Evolutionary conservation across 768 basidiomycete genomes (phyloP).

Genomic region (Terana coerulea): DNA sequence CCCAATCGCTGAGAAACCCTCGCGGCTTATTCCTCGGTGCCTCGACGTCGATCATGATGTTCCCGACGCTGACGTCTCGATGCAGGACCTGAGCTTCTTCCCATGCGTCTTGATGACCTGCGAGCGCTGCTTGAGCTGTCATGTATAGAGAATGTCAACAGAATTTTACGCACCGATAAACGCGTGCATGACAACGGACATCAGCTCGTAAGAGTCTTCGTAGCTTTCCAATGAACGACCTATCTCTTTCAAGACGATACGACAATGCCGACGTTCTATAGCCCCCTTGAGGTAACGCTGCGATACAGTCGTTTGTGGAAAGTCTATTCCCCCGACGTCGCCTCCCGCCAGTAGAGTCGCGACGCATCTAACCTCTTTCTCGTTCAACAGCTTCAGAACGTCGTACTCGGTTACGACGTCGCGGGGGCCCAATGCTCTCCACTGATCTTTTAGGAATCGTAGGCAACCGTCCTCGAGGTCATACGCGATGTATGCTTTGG

Average conservation of each 20-base stretch:
- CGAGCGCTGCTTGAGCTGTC: neutral
- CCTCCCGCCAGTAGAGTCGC: neutral
- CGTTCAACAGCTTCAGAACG: neutral
- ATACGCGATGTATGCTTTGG: conserved; percentile 12
- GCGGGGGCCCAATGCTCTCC: no score
- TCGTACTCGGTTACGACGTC: conserved; percentile 2
- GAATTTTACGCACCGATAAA: neutral
- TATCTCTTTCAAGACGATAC: neutral
- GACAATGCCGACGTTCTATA: neutral
- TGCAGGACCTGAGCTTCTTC: conserved; percentile 14
- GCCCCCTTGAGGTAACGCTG: no score
- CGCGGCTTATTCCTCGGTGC: neutral
- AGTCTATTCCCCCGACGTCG: neutral
- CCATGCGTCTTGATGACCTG: conserved; percentile 13
- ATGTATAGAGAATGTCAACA: neutral
- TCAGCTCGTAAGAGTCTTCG: neutral
- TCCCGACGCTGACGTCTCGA: conserved; percentile 18
- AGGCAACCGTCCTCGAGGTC: neutral
- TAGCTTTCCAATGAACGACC: neutral
- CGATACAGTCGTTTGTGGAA: no score
- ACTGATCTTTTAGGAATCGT: conserved; percentile 14
- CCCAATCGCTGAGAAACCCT: conserved; percentile 13
- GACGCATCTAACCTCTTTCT: neutral
- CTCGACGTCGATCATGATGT: conserved; percentile 16
- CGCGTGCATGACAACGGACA: neutral